Base-by-base conservation (phyloP, 768 basidiomycete species). In the Lentinula aciculospora region DNA sequence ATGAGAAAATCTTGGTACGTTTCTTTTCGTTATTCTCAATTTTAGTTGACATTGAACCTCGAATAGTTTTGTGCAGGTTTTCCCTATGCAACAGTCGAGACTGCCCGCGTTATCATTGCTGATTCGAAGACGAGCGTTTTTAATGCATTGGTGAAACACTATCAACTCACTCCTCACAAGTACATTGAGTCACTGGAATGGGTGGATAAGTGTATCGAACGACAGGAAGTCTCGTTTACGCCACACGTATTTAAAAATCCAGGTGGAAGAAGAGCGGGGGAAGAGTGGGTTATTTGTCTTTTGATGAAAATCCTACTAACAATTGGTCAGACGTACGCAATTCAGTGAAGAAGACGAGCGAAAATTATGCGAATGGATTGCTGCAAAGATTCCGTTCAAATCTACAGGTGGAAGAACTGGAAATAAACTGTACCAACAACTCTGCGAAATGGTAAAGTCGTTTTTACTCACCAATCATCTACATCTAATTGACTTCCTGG, bases 171-270 rank as follows among this genome's bases (percentile, higher is more conserved):
- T 34, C 75, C 85, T 2, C 79, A 85, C 48, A 92, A 90, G 68
- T 86, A 86, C 61, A 83, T 92, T 47, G 90, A 92, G 62, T 88
- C 88, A 9, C 86, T 87, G 65, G 71, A 88, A 19, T 92, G 90
- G 90, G 86, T 92, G 50, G 89, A 89, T 72, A 88, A 86, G 64
- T 92, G 89, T 59, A 82, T 91, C 50, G 88, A 89, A 63, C 84
- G 78, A 60, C 81, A 85, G 2, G 64, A 77, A 6, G 73, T 89
- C 23, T 68, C 80, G 40, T 91, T 84, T 62, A 91, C 89, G 1
- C 89, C 88, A 0, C 71, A 89, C 34, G 83, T 90, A 1, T 91
- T 89, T 70, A 91, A 91, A 69, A 92, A 92, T 62, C 88, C 88
- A 7, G 90, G 90, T 13, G 90, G 90, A 3, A 76, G 90, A 58